Percentiles rank a stretch among this genome's conserved stretches.
phyloP scores from a whole-genome alignment of 1,139 yeast species.

The Geotrichum citri-aurantii region DNA sequence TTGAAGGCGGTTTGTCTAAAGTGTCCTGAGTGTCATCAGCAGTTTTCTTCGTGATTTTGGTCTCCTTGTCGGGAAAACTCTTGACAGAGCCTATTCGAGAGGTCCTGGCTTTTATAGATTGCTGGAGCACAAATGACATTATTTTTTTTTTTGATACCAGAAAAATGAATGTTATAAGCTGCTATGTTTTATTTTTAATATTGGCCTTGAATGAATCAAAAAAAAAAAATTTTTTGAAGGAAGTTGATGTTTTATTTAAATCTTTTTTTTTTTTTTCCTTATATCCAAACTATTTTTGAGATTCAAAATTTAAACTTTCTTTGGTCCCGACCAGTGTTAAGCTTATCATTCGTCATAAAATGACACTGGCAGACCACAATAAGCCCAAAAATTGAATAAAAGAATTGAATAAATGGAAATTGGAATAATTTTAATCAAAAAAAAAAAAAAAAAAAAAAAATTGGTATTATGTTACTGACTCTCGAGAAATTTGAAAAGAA shows the following conservation, averaged over 20 bases:
- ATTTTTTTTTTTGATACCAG: too few species aligned
- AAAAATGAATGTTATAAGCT: too few species aligned
- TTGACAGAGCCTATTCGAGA: not conserved
- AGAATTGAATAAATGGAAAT: too few species aligned
- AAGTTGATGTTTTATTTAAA: not conserved
- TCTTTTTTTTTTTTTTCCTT: not conserved
- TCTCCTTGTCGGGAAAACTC: not conserved
- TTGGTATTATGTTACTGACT: not conserved
- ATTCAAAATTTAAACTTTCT: not conserved
- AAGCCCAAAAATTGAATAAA: too few species aligned
- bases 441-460: not conserved
- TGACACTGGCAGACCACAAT: too few species aligned
- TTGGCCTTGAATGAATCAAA: not conserved
- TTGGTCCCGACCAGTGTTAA: too few species aligned
- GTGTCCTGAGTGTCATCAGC: not conserved
- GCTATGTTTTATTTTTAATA: not conserved
- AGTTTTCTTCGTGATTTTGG: not conserved
- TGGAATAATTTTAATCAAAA: too few species aligned
- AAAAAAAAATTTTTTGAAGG: not conserved
- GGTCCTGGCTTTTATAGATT: not conserved
- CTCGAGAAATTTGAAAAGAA: too few species aligned
- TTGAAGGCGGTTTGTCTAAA: not conserved
- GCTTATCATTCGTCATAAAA: too few species aligned
- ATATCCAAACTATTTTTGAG: not conserved
- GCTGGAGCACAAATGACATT: not conserved